A percentile compares a stretch with the other conserved stretches of the same genome.
Evolutionary conservation across 148 eudicot genomes (phyloP).

Genomic region (Chenopodium berlandieri): DNA sequence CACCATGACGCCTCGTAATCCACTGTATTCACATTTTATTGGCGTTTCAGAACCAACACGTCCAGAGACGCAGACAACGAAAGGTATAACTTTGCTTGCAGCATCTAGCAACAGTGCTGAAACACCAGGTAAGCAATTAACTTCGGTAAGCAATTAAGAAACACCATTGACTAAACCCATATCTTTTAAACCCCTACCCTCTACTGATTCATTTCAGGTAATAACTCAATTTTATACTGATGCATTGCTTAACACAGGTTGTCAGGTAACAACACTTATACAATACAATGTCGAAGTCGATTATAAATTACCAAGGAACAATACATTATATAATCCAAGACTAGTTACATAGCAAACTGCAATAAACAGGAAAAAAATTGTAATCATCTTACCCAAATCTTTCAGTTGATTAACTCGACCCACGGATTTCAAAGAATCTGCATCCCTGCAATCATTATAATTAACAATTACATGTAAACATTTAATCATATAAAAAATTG

Average conservation of each 20-base stretch:
- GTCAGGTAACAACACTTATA: not conserved
- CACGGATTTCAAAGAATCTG: constrained; percentile 70
- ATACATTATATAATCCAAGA: not conserved
- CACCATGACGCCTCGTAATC: constrained; percentile 87
- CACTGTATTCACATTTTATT: constrained; percentile 82
- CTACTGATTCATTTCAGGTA: too few relatives aligned
- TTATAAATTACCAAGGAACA: not conserved
- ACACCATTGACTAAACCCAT: not conserved
- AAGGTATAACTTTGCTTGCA: constrained; percentile 76
- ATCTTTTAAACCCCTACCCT: too few relatives aligned
- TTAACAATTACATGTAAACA: not conserved
- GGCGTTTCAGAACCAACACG: constrained; percentile 94
- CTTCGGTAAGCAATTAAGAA: not conserved
- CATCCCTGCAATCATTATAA: constrained; percentile 56
- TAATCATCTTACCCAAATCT: constrained; percentile 63
- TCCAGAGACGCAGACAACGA: constrained; percentile 87
- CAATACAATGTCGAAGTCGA: not conserved
- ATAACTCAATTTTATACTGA: too few relatives aligned
- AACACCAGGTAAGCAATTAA: not conserved
- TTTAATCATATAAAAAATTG: not conserved
- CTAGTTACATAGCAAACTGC: too few relatives aligned
- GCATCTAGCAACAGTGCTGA: constrained; percentile 80
- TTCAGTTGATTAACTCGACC: constrained; percentile 77
- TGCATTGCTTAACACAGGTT: not conserved
- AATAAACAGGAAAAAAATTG: too few relatives aligned